These are phyloP conservation scores for Jatropha multifida DNA, from an alignment of 441 rosid species.

Conservation along the genomic window DNA sequence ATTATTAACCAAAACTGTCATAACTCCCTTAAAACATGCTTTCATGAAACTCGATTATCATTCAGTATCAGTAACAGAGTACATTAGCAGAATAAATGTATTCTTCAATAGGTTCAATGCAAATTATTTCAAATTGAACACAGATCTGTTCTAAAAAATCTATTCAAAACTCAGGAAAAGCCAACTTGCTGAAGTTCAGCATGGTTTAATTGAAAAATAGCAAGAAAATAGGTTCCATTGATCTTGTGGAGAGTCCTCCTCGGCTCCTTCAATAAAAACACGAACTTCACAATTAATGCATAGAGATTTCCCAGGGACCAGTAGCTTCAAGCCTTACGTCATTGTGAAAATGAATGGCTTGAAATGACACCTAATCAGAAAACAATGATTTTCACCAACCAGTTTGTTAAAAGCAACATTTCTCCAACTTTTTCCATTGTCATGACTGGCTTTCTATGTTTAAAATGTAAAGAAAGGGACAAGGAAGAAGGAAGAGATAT, in stretches of 20 bases:
- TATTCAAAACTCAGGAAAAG: background rate
- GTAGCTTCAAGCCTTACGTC: background rate
- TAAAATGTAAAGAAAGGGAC: background rate
- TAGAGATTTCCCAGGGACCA: background rate
- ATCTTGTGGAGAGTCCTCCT: background rate
- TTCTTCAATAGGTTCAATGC: background rate
- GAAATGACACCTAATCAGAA: background rate
- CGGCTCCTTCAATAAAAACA: background rate
- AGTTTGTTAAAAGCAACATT: background rate
- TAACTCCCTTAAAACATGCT: background rate
- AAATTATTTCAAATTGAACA: slow-evolving; percentile 7
- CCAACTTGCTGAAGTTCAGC: background rate
- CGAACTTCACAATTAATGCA: background rate
- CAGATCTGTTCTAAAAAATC: background rate
- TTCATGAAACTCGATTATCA: background rate
- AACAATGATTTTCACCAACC: background rate
- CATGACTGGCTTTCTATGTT: background rate
- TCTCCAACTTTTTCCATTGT: background rate
- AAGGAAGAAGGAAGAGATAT: background rate
- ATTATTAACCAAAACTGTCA: background rate
- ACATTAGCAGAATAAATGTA: background rate
- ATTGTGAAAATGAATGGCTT: background rate
- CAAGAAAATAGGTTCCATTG: background rate
- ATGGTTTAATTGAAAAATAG: background rate
- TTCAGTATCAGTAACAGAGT: background rate